Base-by-base conservation (phyloP, 495 filamentous ascomycete genomes). In the Talaromyces liani region DNA sequence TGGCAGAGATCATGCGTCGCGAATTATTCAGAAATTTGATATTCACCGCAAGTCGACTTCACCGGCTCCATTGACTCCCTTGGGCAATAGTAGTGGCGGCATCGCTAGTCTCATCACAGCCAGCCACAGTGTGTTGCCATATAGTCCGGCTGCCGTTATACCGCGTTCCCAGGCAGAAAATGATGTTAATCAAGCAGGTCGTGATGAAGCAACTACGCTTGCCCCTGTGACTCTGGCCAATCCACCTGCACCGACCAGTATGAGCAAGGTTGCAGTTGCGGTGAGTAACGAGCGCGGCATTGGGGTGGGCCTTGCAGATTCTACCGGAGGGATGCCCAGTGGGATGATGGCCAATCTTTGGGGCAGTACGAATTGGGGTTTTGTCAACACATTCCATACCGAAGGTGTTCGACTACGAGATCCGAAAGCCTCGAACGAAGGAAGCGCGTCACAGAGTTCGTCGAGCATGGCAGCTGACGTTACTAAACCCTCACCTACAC, bases 11-110 rank as follows among this genome's bases (percentile, higher is more conserved):
- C 91, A 93, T 71, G 88, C 91, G 4, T 86, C 91, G 20, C 85
- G 92, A 62, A 89, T 97, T 64, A 97, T 96, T 67, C 89, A 94
- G 70, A 97, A 92, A 72, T 80, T 97, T 61, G 94, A 97, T 75
- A 79, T 97, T 45, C 91, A 94, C 72, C 88, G 92, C 64, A 93
- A 92, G 65, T 81, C 88, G 12, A 87, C 86, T 25, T 79, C 86
- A 59, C 76, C 76, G 9, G 72, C 70, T 7, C 74, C 70, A 25
- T 65, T 69, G 22, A 75, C 71, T 25, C 73, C 69, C 61, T 78
- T 60, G 20, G 80, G 66, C 64, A 78, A 65, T 60, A 77, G 79
- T 33, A 86, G 14, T 20, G 59, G 88, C 34, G 91, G 93, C n/a
- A 91, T 96, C 68, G 89, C 91, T 4, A 91, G 89, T 66, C 81